Evolutionary conservation across 2,329 filamentous ascomycete genomes (phyloP).

Genomic region (Fusarium sp.): DNA sequence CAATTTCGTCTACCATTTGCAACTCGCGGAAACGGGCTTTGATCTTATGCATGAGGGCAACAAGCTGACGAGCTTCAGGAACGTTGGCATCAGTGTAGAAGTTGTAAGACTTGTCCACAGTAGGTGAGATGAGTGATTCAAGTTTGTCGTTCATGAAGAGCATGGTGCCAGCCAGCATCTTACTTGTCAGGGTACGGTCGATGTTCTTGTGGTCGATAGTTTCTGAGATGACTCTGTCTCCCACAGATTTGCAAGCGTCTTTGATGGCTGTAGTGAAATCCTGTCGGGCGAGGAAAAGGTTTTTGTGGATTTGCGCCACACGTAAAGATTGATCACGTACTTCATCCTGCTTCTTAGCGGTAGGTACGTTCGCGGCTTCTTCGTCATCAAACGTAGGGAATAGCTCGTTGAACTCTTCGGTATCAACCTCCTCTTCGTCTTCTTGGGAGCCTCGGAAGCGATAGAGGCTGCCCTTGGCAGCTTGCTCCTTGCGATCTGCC

Average conservation of each 20-base stretch:
- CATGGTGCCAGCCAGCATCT: conserved; percentile 74
- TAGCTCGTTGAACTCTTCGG: conserved; percentile 80
- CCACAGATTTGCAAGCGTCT: conserved; percentile 59
- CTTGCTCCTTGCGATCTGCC: conserved; percentile 79
- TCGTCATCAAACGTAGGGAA: conserved; percentile 82
- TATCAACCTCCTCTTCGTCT: conserved; percentile 79
- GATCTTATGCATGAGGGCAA: conserved; percentile 75
- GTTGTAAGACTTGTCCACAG: conserved; percentile 71
- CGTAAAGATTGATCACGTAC: conserved; percentile 69
- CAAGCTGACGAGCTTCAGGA: conserved; percentile 78
- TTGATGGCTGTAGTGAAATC: conserved; percentile 59
- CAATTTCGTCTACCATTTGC: conserved; percentile 72
- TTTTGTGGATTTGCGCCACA: conserved; percentile 70
- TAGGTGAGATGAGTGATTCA: conserved; percentile 55
- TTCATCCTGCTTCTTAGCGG: conserved; percentile 52
- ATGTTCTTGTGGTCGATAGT: conserved; percentile 47
- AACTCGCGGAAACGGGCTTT: conserved; percentile 80
- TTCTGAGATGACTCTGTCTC: conserved; percentile 53
- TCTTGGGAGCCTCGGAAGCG: conserved; percentile 83
- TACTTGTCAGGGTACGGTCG: conserved; percentile 58
- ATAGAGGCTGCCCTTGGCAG: conserved; percentile 81
- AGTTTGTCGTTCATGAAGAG: conserved; percentile 74
- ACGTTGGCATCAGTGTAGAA: conserved; percentile 90
- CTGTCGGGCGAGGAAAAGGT: conserved; percentile 61
- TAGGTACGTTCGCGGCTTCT: conserved; percentile 52